Percentiles rank a stretch among this genome's conserved stretches.
Conservation (phyloP, 148 eudicot species). For the Simmondsia chinensis region DNA sequence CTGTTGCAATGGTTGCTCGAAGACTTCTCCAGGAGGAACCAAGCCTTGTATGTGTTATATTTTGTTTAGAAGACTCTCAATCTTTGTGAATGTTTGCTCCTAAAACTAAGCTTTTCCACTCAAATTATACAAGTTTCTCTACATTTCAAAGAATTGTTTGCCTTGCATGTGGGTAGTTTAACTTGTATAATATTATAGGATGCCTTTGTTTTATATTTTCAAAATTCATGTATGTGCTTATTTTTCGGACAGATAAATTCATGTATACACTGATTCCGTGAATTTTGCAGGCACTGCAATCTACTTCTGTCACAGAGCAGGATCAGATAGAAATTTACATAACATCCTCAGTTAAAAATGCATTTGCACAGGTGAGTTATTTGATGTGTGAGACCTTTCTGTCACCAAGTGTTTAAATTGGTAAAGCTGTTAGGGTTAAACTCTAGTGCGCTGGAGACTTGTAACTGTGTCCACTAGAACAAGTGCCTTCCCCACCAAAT, state of each 20-base stretch:
- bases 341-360: slow-evolving; percentile 62
- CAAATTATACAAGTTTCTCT: not conserved
- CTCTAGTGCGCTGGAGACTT: too few relatives aligned
- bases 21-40: slow-evolving; percentile 90
- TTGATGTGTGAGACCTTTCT: slow-evolving; percentile 1
- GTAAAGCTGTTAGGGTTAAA: too few relatives aligned
- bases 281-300: slow-evolving; percentile 43
- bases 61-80: not conserved
- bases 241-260: too few relatives aligned
- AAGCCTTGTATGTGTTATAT: slow-evolving; percentile 35
- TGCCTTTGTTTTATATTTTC: not conserved
- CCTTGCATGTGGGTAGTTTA: too few relatives aligned
- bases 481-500: too few relatives aligned
- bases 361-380: slow-evolving; percentile 72
- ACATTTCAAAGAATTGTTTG: not conserved
- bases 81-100: too few relatives aligned
- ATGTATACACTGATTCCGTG: too few relatives aligned
- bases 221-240: too few relatives aligned
- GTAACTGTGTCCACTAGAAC: too few relatives aligned
- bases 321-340: slow-evolving; percentile 86
- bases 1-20: slow-evolving; percentile 76
- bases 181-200: too few relatives aligned
- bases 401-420: not conserved
- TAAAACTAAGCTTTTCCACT: not conserved
- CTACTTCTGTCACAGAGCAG: slow-evolving; percentile 36